Evolutionary conservation across 2,329 filamentous ascomycete species (phyloP), one percentile per base, ranked within the genome.

Genomic region (Bipolaris oryzae): DNA sequence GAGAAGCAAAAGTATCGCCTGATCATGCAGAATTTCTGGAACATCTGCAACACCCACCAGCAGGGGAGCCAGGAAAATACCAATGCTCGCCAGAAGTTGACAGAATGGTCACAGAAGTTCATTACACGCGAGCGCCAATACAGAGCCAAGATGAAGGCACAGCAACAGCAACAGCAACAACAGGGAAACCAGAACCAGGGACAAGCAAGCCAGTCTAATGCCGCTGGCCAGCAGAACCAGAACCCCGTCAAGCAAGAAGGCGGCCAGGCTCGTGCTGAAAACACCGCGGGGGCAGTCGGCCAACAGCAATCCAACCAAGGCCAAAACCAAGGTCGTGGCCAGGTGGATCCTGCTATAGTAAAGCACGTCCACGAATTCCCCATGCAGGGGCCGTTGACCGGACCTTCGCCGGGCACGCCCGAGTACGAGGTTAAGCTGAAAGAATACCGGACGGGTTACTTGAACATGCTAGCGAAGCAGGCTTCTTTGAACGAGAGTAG

Each of bases 1-100:
- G 80, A 84, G 64, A 87, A 86, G 74, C 73, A 78, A 42, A 80
- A 84, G 62, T 85, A 86, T 66, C 82, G 81, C 55, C 74, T 79
- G 46, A 76, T 82, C 18, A 80, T 87, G 59, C 78, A 79, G 54
- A 80, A 77, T 58, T 77, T 85, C 47, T 87, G 84, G 84, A 78
- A 80, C 28, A 72, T 79, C 31, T 76, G 84, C 48, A 80, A 84
- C 57, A 78, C 68, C 39, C 78, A 79, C 38, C 77, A 82, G 11
- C 74, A 76, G 33, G 80, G 81, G 50, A 82, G 78, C 49, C 68
- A 76, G 1, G 80, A 84, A 56, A 81, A 84, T 63, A 77, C 78
- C 53, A 74, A 76, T 39, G 83, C 81, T 11, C 80, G 82, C 48
- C 73, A 77, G 25, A 83, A 82, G 61, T 77, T 87, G 18, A 76